A percentile compares a stretch with the other conserved stretches of the same genome.
phyloP scores from a whole-genome alignment of 768 basidiomycete genomes.

The Cystoderma amianthinum region DNA sequence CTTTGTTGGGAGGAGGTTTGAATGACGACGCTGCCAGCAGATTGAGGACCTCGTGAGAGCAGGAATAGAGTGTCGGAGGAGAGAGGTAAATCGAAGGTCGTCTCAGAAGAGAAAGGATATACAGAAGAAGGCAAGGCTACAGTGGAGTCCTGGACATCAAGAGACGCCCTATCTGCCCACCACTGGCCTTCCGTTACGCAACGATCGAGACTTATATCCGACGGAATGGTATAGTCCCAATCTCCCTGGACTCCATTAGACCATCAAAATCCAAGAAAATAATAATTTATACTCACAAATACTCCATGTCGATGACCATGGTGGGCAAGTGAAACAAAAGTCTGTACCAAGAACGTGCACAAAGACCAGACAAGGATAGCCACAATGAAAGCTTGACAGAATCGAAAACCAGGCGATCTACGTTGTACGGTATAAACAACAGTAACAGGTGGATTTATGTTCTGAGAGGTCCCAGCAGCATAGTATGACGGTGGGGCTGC shows the following conservation, averaged over 20 bases:
- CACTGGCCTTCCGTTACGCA: slow-evolving; percentile 9
- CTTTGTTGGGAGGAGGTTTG: slow-evolving; percentile 12
- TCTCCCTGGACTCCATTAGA: background rate
- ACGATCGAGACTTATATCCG: slow-evolving; percentile 9
- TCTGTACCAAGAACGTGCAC: background rate
- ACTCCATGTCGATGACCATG: slow-evolving; percentile 1
- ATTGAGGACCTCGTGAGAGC: slow-evolving; percentile 17
- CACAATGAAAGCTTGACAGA: slow-evolving; percentile 3
- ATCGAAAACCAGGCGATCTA: background rate
- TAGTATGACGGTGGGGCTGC: too few species aligned
- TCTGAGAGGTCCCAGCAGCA: too few species aligned
- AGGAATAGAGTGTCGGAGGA: slow-evolving; percentile 19
- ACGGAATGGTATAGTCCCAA: slow-evolving; percentile 8
- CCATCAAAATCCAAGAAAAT: background rate
- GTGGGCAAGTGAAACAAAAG: slow-evolving; percentile 1
- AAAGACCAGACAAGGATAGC: slow-evolving; percentile 4
- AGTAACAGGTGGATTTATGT: too few species aligned
- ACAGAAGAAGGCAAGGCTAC: background rate
- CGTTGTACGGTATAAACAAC: too few species aligned
- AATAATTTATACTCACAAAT: background rate
- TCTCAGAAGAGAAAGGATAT: slow-evolving; percentile 2
- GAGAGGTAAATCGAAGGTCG: slow-evolving; percentile 14
- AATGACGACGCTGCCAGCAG: slow-evolving; percentile 17
- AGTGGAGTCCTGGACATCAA: background rate
- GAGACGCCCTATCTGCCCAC: background rate